Conservation (phyloP, 129 eudicot genomes). For the Lonicera japonica region DNA sequence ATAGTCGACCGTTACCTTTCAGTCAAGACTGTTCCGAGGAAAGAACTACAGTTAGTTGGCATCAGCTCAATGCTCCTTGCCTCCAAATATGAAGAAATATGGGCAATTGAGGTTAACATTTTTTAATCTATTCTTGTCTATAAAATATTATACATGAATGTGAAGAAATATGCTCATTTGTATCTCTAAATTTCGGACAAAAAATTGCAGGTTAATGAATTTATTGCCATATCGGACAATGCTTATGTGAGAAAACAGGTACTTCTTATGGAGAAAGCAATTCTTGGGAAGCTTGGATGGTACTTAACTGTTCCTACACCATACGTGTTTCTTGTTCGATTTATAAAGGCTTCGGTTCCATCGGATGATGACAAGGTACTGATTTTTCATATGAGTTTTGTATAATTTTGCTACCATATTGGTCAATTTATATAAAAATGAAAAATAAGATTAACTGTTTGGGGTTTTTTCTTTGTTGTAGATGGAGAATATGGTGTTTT, state of each 20-base stretch:
- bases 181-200: background rate
- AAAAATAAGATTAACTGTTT: background rate
- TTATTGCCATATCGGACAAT: constrained; percentile 65
- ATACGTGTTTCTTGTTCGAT: constrained; percentile 76
- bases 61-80: constrained; percentile 80
- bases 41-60: constrained; percentile 82
- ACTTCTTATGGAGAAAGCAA: constrained; percentile 71
- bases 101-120: constrained; percentile 77
- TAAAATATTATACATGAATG: too few species aligned
- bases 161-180: background rate
- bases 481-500: constrained; percentile 85
- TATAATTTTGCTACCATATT: too few species aligned
- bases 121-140: background rate
- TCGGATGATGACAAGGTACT: constrained; percentile 51
- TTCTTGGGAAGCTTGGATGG: constrained; percentile 76
- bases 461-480: constrained; percentile 7
- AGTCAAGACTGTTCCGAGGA: constrained; percentile 42
- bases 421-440: background rate
- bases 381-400: background rate
- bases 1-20: constrained; percentile 73
- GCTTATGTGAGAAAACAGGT: constrained; percentile 67
- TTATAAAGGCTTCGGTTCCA: constrained; percentile 67
- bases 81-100: constrained; percentile 88
- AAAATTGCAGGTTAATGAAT: constrained; percentile 50
- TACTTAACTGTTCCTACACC: constrained; percentile 89